These are phyloP conservation scores for Lodderomyces metapsilosis DNA, from an alignment of 1,139 yeast genomes.

Conservation along the genomic window DNA sequence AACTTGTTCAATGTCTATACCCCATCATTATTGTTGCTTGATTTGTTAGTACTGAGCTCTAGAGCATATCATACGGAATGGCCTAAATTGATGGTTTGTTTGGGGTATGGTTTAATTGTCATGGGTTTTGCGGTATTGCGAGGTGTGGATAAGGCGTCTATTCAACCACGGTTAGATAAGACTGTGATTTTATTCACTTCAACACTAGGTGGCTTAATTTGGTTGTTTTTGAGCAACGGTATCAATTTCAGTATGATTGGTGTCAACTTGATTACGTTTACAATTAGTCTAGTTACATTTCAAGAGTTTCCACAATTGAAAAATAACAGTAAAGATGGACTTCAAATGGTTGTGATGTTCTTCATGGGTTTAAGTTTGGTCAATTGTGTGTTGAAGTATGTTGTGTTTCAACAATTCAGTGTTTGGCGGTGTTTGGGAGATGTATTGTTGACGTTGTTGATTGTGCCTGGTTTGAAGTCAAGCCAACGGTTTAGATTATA, in stretches of 20 bases:
- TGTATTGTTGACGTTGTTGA: neutral
- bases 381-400: neutral
- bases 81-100: neutral
- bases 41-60: slow-evolving; percentile 11
- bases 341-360: neutral
- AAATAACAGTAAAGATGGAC: neutral
- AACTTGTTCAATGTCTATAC: slow-evolving; percentile 14
- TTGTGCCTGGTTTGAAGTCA: slow-evolving; percentile 2
- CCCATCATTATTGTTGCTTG: slow-evolving; percentile 22
- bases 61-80: neutral
- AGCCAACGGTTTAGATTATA: neutral
- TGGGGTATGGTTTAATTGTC: slow-evolving; percentile 3
- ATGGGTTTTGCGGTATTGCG: slow-evolving; percentile 3
- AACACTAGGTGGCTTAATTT: neutral
- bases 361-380: slow-evolving; percentile 1
- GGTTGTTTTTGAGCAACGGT: neutral
- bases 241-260: slow-evolving; percentile 23
- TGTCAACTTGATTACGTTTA: slow-evolving; percentile 24
- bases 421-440: neutral
- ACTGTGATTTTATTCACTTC: neutral
- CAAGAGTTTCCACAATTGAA: slow-evolving; percentile 19
- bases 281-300: slow-evolving; percentile 24
- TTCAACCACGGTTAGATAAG: neutral
- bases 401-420: neutral
- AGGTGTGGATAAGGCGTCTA: neutral